Conservation (phyloP, 106 monocot genomes). For the Dendrobium huoshanense region DNA sequence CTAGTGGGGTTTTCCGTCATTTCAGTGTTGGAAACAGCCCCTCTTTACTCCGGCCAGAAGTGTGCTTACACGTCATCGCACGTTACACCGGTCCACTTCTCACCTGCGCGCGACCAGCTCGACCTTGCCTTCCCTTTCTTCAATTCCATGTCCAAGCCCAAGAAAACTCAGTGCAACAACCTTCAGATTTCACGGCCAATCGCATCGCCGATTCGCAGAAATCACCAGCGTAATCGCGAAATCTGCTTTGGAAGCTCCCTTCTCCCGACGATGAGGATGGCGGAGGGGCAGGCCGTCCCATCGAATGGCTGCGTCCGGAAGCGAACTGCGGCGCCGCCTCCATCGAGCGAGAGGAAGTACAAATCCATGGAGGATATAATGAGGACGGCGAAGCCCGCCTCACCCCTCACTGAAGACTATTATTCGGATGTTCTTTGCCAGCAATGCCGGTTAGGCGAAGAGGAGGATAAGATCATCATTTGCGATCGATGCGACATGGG, state of each 20-base stretch:
- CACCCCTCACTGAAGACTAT: conserved; percentile 24
- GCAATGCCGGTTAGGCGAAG: conserved; percentile 59
- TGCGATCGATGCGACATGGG: conserved; percentile 81
- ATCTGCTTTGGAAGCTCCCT: background rate
- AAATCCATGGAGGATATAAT: conserved; percentile 61
- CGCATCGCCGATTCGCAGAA: background rate
- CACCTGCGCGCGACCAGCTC: conserved; percentile 3
- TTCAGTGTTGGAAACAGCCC: background rate
- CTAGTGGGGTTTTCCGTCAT: background rate
- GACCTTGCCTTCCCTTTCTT: background rate
- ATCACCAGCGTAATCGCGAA: background rate
- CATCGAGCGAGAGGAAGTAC: conserved; percentile 34
- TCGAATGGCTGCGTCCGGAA: conserved; percentile 34
- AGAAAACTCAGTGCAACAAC: background rate
- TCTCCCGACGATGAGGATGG: background rate
- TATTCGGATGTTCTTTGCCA: conserved; percentile 57
- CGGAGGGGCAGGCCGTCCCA: background rate
- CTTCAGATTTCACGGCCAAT: background rate
- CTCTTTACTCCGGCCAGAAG: too few relatives aligned
- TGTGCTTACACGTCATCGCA: background rate
- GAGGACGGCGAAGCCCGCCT: conserved; percentile 32
- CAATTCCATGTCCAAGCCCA: too few relatives aligned
- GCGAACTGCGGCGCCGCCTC: conserved; percentile 49
- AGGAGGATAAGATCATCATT: conserved; percentile 63
- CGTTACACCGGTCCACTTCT: background rate